Evolutionary conservation across 164 flowering plant genomes (phyloP).

Genomic region (Stephania yunnanensis): DNA sequence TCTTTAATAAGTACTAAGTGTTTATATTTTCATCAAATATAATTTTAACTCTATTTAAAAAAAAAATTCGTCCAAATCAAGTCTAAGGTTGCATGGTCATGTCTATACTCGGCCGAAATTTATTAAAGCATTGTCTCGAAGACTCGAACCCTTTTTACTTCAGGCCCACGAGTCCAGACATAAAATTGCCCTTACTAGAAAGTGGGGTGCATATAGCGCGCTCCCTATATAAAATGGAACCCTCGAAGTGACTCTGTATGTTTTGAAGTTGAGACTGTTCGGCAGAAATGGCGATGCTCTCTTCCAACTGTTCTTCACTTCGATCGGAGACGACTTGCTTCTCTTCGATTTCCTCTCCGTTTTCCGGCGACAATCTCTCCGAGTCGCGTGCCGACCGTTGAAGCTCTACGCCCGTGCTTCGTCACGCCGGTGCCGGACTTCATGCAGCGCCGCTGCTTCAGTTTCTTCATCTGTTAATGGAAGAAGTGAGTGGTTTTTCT

Average conservation of each 20-base stretch:
- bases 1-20: too few relatives aligned
- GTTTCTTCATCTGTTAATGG: slow-evolving; percentile 29
- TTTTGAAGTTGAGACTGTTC: background rate
- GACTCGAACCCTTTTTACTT: too few relatives aligned
- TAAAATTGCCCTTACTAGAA: too few relatives aligned
- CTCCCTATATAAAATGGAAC: background rate
- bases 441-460: slow-evolving; percentile 24
- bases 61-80: too few relatives aligned
- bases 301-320: slow-evolving; percentile 21
- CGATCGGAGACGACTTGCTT: slow-evolving; percentile 26
- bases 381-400: slow-evolving; percentile 1
- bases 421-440: slow-evolving; percentile 27
- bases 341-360: slow-evolving; percentile 30
- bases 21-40: too few relatives aligned
- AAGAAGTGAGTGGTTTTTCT: slow-evolving; percentile 19
- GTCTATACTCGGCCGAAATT: too few relatives aligned
- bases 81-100: too few relatives aligned
- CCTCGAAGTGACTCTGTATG: background rate
- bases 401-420: slow-evolving; percentile 11
- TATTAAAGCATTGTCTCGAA: too few relatives aligned
- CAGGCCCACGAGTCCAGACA: too few relatives aligned
- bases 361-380: slow-evolving; percentile 21
- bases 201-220: too few relatives aligned
- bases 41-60: too few relatives aligned
- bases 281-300: slow-evolving; percentile 33